Conservation (phyloP, 2,329 filamentous ascomycete genomes). For the Tolypocladium ophioglossoides region DNA sequence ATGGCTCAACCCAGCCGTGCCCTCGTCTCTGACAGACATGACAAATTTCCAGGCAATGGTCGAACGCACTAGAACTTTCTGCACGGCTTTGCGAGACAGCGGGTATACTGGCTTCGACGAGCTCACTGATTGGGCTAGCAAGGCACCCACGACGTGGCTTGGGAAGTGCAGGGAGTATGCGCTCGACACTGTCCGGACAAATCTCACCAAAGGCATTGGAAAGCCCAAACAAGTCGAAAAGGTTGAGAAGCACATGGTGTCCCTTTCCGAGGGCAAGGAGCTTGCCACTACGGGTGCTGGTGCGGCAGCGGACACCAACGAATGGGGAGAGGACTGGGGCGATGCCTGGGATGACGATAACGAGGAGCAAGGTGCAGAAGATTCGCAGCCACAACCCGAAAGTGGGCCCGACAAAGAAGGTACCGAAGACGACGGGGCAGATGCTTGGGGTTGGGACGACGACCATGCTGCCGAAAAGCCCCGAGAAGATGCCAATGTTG, state of each 20-base stretch:
- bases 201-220: constrained; percentile 58
- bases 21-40: constrained; percentile 62
- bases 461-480: constrained; percentile 30
- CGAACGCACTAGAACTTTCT: constrained; percentile 54
- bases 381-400: constrained; percentile 9
- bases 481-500: constrained; percentile 6
- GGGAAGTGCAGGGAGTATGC: constrained; percentile 71
- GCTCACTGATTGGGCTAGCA: constrained; percentile 69
- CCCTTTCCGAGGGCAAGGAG: constrained; percentile 53
- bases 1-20: constrained; percentile 71
- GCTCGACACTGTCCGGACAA: constrained; percentile 61
- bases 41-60: constrained; percentile 60
- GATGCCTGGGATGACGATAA: constrained; percentile 70
- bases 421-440: constrained; percentile 35
- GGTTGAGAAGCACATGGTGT: constrained; percentile 73
- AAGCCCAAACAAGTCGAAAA: constrained; percentile 64
- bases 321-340: constrained; percentile 72
- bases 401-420: constrained; percentile 4
- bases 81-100: constrained; percentile 47
- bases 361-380: constrained; percentile 21
- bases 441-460: constrained; percentile 81
- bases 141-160: constrained; percentile 76
- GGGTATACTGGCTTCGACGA: constrained; percentile 53
- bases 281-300: constrained; percentile 44
- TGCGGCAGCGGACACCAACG: constrained; percentile 35